Conservation (phyloP, 2,329 filamentous ascomycete genomes). For the Penicillium decumbens region DNA sequence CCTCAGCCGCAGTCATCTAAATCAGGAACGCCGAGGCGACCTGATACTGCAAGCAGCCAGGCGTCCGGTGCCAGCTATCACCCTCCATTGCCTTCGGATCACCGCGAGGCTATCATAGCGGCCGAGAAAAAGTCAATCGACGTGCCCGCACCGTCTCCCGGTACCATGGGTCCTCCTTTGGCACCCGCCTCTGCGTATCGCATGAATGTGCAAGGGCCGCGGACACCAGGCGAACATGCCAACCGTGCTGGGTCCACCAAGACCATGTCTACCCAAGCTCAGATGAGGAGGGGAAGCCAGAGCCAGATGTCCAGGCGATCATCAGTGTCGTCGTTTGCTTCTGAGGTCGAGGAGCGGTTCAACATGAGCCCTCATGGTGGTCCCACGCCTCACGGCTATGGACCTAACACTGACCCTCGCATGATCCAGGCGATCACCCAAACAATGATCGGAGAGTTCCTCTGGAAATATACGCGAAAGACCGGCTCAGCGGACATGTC, state of each 20-base stretch:
- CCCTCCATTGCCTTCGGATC: conserved; percentile 76
- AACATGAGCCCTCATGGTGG: conserved; percentile 61
- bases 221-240: conserved; percentile 55
- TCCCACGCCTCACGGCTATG: conserved; percentile 54
- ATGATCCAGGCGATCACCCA: conserved; percentile 99
- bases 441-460: conserved; percentile 97
- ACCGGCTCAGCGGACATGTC: conserved; percentile 85
- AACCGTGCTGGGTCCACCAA: conserved; percentile 43
- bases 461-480: conserved; percentile 99
- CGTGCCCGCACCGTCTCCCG: conserved; percentile 41
- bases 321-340: conserved; percentile 91
- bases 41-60: conserved; percentile 68
- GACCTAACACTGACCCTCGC: conserved; percentile 76
- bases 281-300: conserved; percentile 38
- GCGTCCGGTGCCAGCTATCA: conserved; percentile 49
- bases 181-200: conserved; percentile 72
- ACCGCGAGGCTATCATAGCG: conserved; percentile 78
- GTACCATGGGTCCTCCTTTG: conserved; percentile 76
- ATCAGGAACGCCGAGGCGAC: conserved; percentile 48
- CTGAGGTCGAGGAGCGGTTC: conserved; percentile 87
- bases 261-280: conserved; percentile 58
- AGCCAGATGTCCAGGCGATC: conserved; percentile 61
- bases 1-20: conserved; percentile 30
- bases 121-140: conserved; percentile 58
- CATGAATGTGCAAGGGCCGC: conserved; percentile 48